Percentiles rank a stretch among this genome's conserved stretches.
Conservation (phyloP, 2,329 filamentous ascomycete species). For the Clonostachys byssicola region DNA sequence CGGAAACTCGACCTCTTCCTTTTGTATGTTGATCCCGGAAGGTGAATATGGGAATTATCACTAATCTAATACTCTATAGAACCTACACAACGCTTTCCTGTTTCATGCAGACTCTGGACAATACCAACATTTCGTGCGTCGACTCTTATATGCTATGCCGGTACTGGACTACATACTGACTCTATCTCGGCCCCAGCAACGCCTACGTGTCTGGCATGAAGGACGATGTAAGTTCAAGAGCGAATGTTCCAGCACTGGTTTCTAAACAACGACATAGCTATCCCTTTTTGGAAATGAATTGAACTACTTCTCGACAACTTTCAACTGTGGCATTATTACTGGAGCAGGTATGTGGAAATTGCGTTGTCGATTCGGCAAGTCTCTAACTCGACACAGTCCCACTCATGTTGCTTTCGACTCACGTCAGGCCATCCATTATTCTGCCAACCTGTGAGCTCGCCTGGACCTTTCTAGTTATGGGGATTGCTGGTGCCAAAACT, state of each 20-base stretch:
- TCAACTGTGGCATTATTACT: conserved; percentile 52
- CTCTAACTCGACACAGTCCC: too few species aligned
- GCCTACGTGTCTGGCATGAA: conserved; percentile 32
- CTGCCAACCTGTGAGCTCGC: conserved; percentile 24
- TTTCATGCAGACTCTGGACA: too few species aligned
- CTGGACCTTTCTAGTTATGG: conserved; percentile 20
- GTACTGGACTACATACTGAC: too few species aligned
- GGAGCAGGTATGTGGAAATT: conserved; percentile 27
- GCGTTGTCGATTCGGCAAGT: conserved; percentile 18
- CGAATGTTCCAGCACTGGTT: too few species aligned
- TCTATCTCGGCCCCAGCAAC: conserved; percentile 9
- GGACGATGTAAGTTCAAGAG: conserved; percentile 15
- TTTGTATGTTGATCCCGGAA: not conserved
- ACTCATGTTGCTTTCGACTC: conserved; percentile 18
- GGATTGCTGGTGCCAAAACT: conserved; percentile 26
- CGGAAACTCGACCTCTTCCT: conserved; percentile 16
- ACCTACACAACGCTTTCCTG: too few species aligned
- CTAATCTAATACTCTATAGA: too few species aligned
- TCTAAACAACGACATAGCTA: too few species aligned
- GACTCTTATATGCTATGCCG: too few species aligned
- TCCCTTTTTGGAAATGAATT: conserved; percentile 26
- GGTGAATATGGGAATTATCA: too few species aligned
- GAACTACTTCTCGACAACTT: conserved; percentile 33
- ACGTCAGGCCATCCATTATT: conserved; percentile 27
- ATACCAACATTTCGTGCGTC: too few species aligned